Base-by-base conservation (phyloP, 1,139 yeast genomes). In the Geotrichum restrictum region DNA sequence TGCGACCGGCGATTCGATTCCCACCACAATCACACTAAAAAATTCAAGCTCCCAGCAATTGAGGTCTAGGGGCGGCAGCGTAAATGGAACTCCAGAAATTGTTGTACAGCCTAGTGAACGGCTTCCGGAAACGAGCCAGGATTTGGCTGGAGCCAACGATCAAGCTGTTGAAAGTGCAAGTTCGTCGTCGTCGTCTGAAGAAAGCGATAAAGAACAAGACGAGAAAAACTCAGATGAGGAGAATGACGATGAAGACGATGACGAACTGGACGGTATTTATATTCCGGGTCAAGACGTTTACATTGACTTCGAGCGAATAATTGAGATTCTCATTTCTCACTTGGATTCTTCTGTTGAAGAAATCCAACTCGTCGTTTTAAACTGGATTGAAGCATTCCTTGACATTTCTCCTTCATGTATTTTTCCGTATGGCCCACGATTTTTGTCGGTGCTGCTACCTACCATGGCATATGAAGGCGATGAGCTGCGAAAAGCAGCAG, bases 261-360 rank as follows among this genome's bases (percentile, higher is more conserved):
- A 63, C 3, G 71, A 69, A 13, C 73, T 72, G 27, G 84, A 81
- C 21, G 87, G 82, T 4, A 70, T 82, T 8, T 85, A 85, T 61
- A 74, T 84, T 16, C 88, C 88, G 2, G 97, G 97, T 0, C 96
- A 89, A 65, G 95, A 93, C 64, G 83, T 89, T 19, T 81, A 80
- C 57, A 77, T 93, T 48, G 94, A 91, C 68, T 88, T 83, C 62
- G 81, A 89, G 3, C 85, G 81, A 61, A 83, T 93, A 46, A 83
- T 89, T 48, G 88, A 83, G 53, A 89, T 91, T 44, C 70, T 93
- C 43, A 79, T 93, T 32, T 81, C 89, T 1, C 88, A 88, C 59
- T 73, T 94, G 49, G 86, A 87, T 57, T 79, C 85, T 0, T 74
- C 82, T 0, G 89, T 84, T 54, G 81, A 84, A 55, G 88, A 88